Evolutionary conservation across 495 filamentous ascomycete species (phyloP).

Genomic region (Polyplosphaeria fusca): DNA sequence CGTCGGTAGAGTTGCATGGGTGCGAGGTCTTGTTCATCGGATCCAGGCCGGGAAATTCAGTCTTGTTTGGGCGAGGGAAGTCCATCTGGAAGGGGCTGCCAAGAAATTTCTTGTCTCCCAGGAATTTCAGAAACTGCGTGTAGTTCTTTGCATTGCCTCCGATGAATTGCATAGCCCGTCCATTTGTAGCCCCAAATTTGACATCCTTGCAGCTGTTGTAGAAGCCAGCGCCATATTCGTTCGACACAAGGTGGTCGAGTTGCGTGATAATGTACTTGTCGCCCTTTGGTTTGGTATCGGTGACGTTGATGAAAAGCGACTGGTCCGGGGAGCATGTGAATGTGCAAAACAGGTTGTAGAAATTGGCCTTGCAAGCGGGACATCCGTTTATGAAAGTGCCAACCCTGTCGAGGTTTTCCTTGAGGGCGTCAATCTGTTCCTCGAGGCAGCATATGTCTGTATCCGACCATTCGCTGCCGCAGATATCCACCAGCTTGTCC

Average conservation of each 20-base stretch:
- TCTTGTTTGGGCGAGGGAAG: constrained; percentile 61
- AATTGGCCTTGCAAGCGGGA: constrained; percentile 94
- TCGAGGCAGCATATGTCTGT: constrained; percentile 79
- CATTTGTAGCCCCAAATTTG: constrained; percentile 91
- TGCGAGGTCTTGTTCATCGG: constrained; percentile 65
- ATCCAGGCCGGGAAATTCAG: constrained; percentile 61
- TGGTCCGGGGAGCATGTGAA: constrained; percentile 98
- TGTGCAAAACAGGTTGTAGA: constrained; percentile 95
- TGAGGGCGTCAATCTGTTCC: constrained; percentile 79
- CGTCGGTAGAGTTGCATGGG: constrained; percentile 82
- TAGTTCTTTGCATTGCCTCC: constrained; percentile 94
- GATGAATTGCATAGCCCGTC: constrained; percentile 89
- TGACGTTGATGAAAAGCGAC: constrained; percentile 92
- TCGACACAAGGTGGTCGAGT: constrained; percentile 83
- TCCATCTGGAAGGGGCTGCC: constrained; percentile 98
- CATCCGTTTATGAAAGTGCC: constrained; percentile 85
- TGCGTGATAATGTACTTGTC: constrained; percentile 77
- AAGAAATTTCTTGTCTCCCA: constrained; percentile 83
- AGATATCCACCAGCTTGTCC: constrained; percentile 76
- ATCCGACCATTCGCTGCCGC: constrained; percentile 78
- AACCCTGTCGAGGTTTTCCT: constrained; percentile 78
- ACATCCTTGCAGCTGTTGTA: constrained; percentile 98
- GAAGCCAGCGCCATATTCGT: constrained; percentile 83
- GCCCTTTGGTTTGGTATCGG: constrained; percentile 61
- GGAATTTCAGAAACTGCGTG: constrained; percentile 75